phyloP scores from a whole-genome alignment of 2,329 filamentous ascomycete genomes.

The Penicillium sp. region DNA sequence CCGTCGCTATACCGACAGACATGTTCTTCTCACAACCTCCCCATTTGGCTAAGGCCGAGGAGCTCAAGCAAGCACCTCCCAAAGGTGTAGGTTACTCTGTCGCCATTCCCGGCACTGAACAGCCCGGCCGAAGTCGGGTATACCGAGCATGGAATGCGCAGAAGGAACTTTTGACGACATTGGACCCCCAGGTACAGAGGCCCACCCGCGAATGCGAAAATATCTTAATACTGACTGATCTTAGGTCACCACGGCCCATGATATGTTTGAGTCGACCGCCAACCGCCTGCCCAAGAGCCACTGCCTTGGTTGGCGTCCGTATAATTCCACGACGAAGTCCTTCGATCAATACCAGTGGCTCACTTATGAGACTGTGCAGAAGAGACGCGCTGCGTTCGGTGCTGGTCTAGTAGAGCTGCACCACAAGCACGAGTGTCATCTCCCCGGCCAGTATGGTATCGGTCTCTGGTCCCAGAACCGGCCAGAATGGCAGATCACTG shows the following conservation, averaged over 20 bases:
- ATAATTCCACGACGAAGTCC: conserved; percentile 70
- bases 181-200: conserved; percentile 62
- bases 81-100: conserved; percentile 77
- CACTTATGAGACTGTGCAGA: conserved; percentile 75
- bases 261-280: conserved; percentile 71
- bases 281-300: conserved; percentile 64
- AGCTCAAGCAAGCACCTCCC: conserved; percentile 64
- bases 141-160: conserved; percentile 82
- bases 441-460: conserved; percentile 65
- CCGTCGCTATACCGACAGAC: neutral
- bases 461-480: conserved; percentile 86
- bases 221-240: neutral
- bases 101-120: conserved; percentile 70
- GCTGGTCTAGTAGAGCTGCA: conserved; percentile 82
- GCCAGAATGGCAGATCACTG: conserved; percentile 83
- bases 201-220: neutral
- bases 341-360: conserved; percentile 81
- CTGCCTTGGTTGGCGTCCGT: conserved; percentile 79
- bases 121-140: conserved; percentile 68
- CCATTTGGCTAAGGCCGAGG: conserved; percentile 43
- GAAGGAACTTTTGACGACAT: conserved; percentile 69
- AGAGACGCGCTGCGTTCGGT: conserved; percentile 79
- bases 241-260: conserved; percentile 67
- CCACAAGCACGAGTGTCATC: conserved; percentile 66
- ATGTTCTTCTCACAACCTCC: conserved; percentile 43